Percentiles rank a stretch among this genome's conserved stretches.
phyloP scores from a whole-genome alignment of 2,329 filamentous ascomycete genomes.

The Pestalotiopsis sp. region DNA sequence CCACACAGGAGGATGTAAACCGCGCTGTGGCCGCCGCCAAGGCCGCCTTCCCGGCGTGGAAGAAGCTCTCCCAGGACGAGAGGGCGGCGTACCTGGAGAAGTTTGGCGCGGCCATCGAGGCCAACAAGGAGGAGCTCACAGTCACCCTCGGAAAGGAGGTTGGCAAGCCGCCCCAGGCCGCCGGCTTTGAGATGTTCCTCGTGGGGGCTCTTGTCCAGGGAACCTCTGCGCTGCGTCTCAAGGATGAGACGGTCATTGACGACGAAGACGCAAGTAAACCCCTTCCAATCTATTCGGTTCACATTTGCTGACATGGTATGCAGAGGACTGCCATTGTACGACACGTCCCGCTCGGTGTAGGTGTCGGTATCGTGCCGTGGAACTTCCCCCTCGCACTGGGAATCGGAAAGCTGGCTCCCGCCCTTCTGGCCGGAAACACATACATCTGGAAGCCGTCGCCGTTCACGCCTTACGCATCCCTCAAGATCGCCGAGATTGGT shows the following conservation, averaged over 20 bases:
- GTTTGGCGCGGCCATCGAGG: conserved; percentile 19
- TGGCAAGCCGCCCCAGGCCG: conserved; percentile 18
- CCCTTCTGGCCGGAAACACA: background rate
- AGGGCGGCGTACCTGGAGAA: conserved; percentile 21
- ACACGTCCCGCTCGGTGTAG: background rate
- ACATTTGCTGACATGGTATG: background rate
- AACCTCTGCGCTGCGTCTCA: conserved; percentile 33
- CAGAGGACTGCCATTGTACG: background rate
- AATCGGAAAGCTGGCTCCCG: background rate
- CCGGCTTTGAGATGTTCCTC: conserved; percentile 16
- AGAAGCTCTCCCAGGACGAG: conserved; percentile 20
- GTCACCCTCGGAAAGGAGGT: conserved; percentile 17
- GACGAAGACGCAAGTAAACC: conserved; percentile 14
- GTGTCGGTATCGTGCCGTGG: conserved; percentile 2
- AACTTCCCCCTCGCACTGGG: background rate
- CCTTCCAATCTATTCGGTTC: accelerated
- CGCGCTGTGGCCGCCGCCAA: conserved; percentile 1
- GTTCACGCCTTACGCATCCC: conserved; percentile 54
- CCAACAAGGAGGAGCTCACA: conserved; percentile 16
- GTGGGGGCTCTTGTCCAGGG: conserved; percentile 25
- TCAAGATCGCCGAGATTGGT: conserved; percentile 55
- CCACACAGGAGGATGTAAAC: conserved; percentile 2
- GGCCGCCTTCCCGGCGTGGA: conserved; percentile 3
- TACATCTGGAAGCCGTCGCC: conserved; percentile 51
- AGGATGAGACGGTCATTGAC: conserved; percentile 14